A percentile compares a stretch with the other conserved stretches of the same genome.
phyloP scores from a whole-genome alignment of 176 grass and related monocot genomes.

The Ananas comosus region DNA sequence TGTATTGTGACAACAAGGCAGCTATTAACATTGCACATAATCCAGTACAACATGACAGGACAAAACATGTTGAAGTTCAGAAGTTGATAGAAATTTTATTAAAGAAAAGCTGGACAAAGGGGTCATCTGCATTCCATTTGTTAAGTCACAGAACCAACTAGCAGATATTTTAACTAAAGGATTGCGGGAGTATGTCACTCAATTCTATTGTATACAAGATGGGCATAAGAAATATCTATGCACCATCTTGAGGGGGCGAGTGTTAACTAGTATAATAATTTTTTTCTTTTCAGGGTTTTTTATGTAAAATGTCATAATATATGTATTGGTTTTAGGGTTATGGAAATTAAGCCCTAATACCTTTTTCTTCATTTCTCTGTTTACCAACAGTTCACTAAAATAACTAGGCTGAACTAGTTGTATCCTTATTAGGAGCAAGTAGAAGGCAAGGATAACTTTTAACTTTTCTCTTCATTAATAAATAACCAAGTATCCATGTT shows the following conservation, averaged over 20 bases:
- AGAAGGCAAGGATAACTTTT: too few relatives aligned
- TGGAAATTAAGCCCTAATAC: too few relatives aligned
- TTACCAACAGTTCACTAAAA: too few relatives aligned
- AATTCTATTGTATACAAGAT: neutral
- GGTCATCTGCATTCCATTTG: neutral
- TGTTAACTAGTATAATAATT: neutral
- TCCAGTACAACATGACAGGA: neutral
- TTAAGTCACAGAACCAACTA: neutral
- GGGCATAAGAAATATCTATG: neutral
- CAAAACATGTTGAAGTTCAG: neutral
- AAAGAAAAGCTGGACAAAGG: neutral
- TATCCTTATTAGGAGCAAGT: too few relatives aligned
- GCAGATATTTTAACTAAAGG: neutral
- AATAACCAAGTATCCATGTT: too few relatives aligned
- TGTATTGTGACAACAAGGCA: neutral
- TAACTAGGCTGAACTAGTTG: too few relatives aligned
- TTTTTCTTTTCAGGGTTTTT: too few relatives aligned
- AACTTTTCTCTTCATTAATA: too few relatives aligned
- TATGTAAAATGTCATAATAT: too few relatives aligned
- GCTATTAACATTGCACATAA: neutral
- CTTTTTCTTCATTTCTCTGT: too few relatives aligned
- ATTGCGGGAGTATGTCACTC: neutral
- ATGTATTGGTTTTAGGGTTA: too few relatives aligned
- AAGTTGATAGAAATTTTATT: neutral
- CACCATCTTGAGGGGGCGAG: conserved; percentile 4